Evolutionary conservation across 495 filamentous ascomycete species (phyloP).

Genomic region (Durotheca rogersii): DNA sequence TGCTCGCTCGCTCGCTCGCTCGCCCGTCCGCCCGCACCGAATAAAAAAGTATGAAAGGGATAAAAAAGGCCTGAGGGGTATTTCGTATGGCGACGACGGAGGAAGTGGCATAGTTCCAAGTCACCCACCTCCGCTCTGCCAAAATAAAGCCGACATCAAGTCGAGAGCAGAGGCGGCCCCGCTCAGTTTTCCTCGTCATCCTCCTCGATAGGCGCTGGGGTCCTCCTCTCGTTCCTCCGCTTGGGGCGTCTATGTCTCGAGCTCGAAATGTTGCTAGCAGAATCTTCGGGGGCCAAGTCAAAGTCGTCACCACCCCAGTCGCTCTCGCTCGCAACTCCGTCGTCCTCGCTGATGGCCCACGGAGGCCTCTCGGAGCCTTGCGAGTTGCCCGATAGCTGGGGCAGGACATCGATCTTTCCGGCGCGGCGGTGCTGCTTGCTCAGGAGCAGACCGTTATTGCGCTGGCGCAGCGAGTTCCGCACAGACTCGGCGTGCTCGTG

Average conservation of each 20-base stretch:
- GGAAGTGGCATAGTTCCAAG: too few relatives aligned
- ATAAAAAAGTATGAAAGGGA: too few relatives aligned
- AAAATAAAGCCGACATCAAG: too few relatives aligned
- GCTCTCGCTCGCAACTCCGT: slow-evolving; percentile 54
- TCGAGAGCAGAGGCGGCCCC: neutral
- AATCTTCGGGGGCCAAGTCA: slow-evolving; percentile 72
- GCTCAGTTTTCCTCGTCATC: slow-evolving; percentile 61
- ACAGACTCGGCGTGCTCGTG: slow-evolving; percentile 82
- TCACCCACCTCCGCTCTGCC: too few relatives aligned
- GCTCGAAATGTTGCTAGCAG: slow-evolving; percentile 84
- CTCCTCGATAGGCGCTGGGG: slow-evolving; percentile 83
- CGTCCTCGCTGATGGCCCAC: slow-evolving; percentile 46
- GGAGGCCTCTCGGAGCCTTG: slow-evolving; percentile 41
- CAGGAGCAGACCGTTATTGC: slow-evolving; percentile 75
- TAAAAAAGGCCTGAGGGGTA: too few relatives aligned
- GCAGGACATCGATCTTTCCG: slow-evolving; percentile 48
- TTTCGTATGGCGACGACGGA: too few relatives aligned
- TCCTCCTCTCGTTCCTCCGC: slow-evolving; percentile 70
- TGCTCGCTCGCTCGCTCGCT: too few relatives aligned
- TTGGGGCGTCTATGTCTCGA: slow-evolving; percentile 69
- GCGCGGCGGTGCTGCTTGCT: slow-evolving; percentile 70
- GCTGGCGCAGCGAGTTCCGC: slow-evolving; percentile 73
- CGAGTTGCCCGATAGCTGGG: slow-evolving; percentile 39
- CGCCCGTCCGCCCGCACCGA: too few relatives aligned
- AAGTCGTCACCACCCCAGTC: slow-evolving; percentile 69